A percentile compares a stretch with the other conserved stretches of the same genome.
Evolutionary conservation across 495 filamentous ascomycete species (phyloP).

Genomic region (Darksidea phi): DNA sequence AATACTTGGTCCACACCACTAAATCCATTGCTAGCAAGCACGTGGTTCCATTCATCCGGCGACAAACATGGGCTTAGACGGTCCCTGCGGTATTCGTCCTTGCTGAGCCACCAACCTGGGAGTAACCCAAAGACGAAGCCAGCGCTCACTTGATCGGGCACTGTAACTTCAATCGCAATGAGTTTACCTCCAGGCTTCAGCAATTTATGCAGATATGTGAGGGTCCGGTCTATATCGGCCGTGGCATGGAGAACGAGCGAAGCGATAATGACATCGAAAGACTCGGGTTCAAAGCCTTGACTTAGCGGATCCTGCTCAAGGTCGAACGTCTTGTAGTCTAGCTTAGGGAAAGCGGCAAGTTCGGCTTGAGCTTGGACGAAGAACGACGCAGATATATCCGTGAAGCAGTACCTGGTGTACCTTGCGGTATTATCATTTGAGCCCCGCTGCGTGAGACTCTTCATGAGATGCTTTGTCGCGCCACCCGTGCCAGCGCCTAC

Average conservation of each 20-base stretch:
- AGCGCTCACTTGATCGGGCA: not conserved
- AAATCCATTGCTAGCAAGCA: not conserved
- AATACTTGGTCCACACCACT: slow-evolving; percentile 1
- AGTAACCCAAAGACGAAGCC: slow-evolving; percentile 9
- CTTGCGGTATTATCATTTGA: not conserved
- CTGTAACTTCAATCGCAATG: not conserved
- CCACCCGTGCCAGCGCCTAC: slow-evolving; percentile 20
- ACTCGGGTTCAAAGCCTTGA: slow-evolving; percentile 6
- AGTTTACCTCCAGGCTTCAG: slow-evolving; percentile 6
- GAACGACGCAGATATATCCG: slow-evolving; percentile 10
- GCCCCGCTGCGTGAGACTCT: not conserved
- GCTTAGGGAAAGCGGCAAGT: not conserved
- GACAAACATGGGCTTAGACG: slow-evolving; percentile 1
- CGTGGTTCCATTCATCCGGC: not conserved
- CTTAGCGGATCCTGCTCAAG: slow-evolving; percentile 12
- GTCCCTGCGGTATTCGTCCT: not conserved
- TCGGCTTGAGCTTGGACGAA: slow-evolving; percentile 2
- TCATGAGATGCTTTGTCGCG: slow-evolving; percentile 1
- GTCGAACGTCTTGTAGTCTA: slow-evolving; percentile 1
- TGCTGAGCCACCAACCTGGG: slow-evolving; percentile 10
- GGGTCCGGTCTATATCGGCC: not conserved
- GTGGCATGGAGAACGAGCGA: slow-evolving; percentile 9
- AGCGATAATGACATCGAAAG: slow-evolving; percentile 15
- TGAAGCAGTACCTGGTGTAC: slow-evolving; percentile 1
- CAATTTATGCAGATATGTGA: not conserved